Percentiles rank a stretch among this genome's conserved stretches.
phyloP scores from a whole-genome alignment of 257 asterid species.

The Osmanthus fragrans region DNA sequence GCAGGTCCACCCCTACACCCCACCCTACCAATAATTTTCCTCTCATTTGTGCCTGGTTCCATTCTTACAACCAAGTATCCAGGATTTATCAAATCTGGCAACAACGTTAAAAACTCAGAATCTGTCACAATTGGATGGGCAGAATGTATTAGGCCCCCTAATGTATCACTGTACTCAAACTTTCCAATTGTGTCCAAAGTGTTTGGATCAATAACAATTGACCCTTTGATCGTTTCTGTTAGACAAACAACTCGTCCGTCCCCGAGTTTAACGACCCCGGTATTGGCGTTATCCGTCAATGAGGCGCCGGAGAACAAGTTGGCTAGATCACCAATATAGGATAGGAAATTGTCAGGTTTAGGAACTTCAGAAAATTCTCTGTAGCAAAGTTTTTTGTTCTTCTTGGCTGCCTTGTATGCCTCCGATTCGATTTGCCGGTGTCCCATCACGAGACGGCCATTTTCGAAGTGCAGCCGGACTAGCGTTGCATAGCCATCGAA shows the following conservation, averaged over 20 bases:
- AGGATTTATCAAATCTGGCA: constrained; percentile 80
- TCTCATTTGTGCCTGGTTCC: constrained; percentile 78
- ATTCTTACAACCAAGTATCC: constrained; percentile 80
- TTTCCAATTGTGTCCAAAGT: constrained; percentile 69
- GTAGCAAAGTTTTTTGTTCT: constrained; percentile 67
- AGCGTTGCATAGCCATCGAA: constrained; percentile 97
- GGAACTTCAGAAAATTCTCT: constrained; percentile 92
- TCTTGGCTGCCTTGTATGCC: constrained; percentile 81
- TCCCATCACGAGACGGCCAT: constrained; percentile 68
- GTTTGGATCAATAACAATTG: constrained; percentile 63
- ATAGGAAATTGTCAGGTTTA: constrained; percentile 60
- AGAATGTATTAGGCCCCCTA: constrained; percentile 82
- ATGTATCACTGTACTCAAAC: constrained; percentile 59
- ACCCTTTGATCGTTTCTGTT: constrained; percentile 88
- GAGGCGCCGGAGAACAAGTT: constrained; percentile 89
- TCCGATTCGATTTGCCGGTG: constrained; percentile 90
- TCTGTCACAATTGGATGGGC: constrained; percentile 95
- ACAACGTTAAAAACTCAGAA: constrained; percentile 57
- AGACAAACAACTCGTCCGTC: constrained; percentile 92
- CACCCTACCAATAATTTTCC: constrained; percentile 76
- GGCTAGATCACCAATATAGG: constrained; percentile 83
- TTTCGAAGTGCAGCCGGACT: constrained; percentile 72
- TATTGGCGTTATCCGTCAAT: constrained; percentile 86
- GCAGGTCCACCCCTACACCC: constrained; percentile 78
- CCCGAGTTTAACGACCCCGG: constrained; percentile 82